Conservation (phyloP, 768 basidiomycete species). For the Cystobasidium ongulense region DNA sequence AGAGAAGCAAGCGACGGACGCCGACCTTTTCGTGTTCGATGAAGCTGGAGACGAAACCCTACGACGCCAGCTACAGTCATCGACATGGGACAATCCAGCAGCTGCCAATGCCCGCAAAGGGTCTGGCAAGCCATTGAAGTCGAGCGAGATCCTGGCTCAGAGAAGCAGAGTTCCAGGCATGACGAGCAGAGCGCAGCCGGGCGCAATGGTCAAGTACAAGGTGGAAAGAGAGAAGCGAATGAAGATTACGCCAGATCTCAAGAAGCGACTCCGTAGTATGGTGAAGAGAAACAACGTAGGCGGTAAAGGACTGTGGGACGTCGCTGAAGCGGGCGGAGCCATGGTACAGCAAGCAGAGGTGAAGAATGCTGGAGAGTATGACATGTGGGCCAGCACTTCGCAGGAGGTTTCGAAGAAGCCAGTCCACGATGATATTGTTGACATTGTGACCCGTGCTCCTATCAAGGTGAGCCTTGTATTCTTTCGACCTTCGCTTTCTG, state of each 20-base stretch:
- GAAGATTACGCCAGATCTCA: conserved; percentile 30
- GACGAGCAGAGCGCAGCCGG: conserved; percentile 15
- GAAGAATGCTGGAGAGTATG: conserved; percentile 34
- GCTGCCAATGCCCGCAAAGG: conserved; percentile 21
- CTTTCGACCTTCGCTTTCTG: background rate
- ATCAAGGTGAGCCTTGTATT: background rate
- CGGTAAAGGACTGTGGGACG: conserved; percentile 35
- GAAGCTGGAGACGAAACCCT: conserved; percentile 24
- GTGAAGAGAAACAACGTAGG: conserved; percentile 30
- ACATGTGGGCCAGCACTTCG: conserved; percentile 36
- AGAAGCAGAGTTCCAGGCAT: conserved; percentile 35
- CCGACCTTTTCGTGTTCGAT: conserved; percentile 27
- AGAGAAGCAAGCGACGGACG: conserved; percentile 16
- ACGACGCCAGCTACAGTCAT: conserved; percentile 11
- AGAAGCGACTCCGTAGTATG: conserved; percentile 34
- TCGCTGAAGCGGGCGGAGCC: conserved; percentile 21
- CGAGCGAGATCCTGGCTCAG: conserved; percentile 38
- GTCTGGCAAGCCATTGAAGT: conserved; percentile 35
- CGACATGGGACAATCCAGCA: conserved; percentile 29
- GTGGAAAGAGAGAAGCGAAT: conserved; percentile 37
- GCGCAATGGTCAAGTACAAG: conserved; percentile 24
- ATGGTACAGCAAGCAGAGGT: conserved; percentile 21
- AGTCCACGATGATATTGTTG: conserved; percentile 5
- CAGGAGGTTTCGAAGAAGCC: conserved; percentile 3
- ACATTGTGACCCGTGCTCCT: background rate